phyloP scores from a whole-genome alignment of 345 rosid genomes.

The Anastatica hierochuntica region DNA sequence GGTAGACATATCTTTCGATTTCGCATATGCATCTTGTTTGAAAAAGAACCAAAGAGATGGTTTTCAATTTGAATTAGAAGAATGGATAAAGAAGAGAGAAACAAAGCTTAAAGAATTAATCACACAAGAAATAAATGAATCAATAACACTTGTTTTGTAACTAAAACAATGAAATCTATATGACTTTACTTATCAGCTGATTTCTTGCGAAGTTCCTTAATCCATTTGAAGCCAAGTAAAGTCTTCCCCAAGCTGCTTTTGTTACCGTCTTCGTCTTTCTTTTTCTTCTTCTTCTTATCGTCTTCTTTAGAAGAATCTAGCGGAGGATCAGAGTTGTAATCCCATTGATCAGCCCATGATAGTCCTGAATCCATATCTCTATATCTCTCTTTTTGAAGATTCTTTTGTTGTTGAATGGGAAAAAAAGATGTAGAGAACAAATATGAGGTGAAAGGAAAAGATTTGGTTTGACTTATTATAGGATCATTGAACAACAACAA shows the following conservation, averaged over 20 bases:
- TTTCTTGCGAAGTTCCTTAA: constrained; percentile 25
- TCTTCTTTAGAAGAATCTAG: constrained; percentile 16
- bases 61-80: not conserved
- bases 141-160: not conserved
- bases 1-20: too few species aligned
- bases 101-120: not conserved
- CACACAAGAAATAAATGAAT: constrained; percentile 1
- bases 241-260: constrained; percentile 18
- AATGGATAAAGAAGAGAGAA: not conserved
- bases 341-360: constrained; percentile 28
- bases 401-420: constrained; percentile 2
- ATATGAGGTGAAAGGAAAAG: not conserved
- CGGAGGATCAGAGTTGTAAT: constrained; percentile 25
- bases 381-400: not conserved
- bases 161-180: not conserved
- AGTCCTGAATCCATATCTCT: constrained; percentile 19
- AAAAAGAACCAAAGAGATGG: constrained; percentile 2
- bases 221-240: constrained; percentile 21
- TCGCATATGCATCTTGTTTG: too few species aligned
- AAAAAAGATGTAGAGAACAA: not conserved
- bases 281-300: constrained; percentile 13
- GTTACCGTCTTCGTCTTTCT: constrained; percentile 17
- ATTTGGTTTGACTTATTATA: not conserved
- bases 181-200: constrained; percentile 12
- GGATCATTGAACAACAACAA: not conserved